Conservation (phyloP, 805 yeast genomes). For the Hanseniaspora hatyaiensis region DNA sequence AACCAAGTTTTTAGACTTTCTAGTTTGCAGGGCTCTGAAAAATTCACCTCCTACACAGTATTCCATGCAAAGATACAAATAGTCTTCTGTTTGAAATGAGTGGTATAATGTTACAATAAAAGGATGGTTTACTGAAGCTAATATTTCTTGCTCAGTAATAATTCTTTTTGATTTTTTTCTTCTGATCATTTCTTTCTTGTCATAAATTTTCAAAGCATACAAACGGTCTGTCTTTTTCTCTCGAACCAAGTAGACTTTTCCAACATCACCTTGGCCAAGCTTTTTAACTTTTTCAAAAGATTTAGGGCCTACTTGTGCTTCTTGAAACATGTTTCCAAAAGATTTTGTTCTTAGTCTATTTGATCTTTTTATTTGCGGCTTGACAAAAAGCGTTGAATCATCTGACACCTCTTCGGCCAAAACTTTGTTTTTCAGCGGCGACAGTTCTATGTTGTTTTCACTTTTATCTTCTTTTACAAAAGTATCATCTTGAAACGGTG, state of each 20-base stretch:
- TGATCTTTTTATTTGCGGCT: conserved; percentile 24
- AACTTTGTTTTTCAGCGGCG: too few relatives aligned
- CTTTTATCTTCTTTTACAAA: not conserved
- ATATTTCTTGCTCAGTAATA: conserved; percentile 89
- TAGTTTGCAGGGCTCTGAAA: conserved; percentile 86
- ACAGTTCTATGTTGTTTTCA: too few relatives aligned
- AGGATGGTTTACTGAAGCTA: conserved; percentile 92
- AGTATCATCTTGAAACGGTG: not conserved
- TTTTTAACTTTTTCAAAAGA: conserved; percentile 81
- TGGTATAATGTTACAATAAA: conserved; percentile 93
- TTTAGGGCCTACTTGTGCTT: conserved; percentile 71
- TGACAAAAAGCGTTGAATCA: not conserved
- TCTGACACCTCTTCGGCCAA: not conserved
- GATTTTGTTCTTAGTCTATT: conserved; percentile 35
- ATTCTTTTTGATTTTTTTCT: conserved; percentile 91
- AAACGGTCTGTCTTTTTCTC: conserved; percentile 64
- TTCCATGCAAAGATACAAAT: conserved; percentile 90
- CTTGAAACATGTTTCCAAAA: conserved; percentile 55
- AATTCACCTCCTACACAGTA: conserved; percentile 99
- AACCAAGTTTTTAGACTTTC: conserved; percentile 70
- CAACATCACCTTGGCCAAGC: conserved; percentile 97
- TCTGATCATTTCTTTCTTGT: conserved; percentile 86
- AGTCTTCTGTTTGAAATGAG: conserved; percentile 89
- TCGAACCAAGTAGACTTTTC: conserved; percentile 83
- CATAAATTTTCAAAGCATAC: conserved; percentile 86